Evolutionary conservation across 23 red algal species (phyloP).

Genomic region (Chondrus crispus): DNA sequence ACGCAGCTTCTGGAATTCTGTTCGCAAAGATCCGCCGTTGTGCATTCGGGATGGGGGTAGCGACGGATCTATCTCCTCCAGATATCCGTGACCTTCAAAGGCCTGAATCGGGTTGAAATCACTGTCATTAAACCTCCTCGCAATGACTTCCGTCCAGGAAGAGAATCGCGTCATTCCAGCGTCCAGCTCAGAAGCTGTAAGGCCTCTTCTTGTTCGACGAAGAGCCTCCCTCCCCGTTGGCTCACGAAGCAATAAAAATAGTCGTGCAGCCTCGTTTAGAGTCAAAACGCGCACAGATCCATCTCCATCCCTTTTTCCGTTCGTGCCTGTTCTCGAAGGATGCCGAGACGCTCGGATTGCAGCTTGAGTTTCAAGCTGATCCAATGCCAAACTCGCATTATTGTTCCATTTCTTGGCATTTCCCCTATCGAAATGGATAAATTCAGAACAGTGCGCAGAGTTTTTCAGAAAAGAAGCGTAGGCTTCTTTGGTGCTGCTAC

Average conservation of each 20-base stretch:
- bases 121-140: not conserved
- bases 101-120: not conserved
- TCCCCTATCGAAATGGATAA: not conserved
- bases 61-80: not conserved
- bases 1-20: not conserved
- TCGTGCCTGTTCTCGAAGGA: not conserved
- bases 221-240: not conserved
- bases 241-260: not conserved
- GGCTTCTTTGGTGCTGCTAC: not conserved
- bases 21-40: not conserved
- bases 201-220: not conserved
- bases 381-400: not conserved
- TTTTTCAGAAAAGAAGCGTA: not conserved
- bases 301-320: not conserved
- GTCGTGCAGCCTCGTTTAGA: not conserved
- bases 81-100: not conserved
- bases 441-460: no score
- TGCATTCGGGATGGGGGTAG: not conserved
- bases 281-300: no score
- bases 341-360: not conserved
- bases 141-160: not conserved
- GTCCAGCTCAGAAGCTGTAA: not conserved
- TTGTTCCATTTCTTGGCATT: not conserved
- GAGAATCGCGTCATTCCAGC: not conserved
- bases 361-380: not conserved